Base-by-base conservation (phyloP, 176 grass and related monocot species). In the Ampelocalamus luodianensis region DNA sequence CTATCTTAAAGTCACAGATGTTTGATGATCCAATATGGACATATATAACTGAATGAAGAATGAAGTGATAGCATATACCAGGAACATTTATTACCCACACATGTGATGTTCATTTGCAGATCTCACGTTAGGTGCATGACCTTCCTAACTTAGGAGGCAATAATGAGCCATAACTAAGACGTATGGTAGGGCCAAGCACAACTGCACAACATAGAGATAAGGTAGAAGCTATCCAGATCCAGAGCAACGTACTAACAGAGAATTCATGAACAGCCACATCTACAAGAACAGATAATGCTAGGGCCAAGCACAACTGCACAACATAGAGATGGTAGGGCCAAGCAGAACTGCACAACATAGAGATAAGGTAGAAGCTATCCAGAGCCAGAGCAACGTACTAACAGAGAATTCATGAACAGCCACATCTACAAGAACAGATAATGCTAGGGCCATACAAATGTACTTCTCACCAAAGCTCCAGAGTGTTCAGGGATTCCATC, bases 41-140 rank as follows among this genome's bases (percentile, higher is more conserved):
- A 68, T 23, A 10, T 23, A 42, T 81, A 71, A 59, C 36, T 71
- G 38, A 82, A 71, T 37, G n/a, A 43, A 70, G 65, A 71, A 71
- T 70, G 50, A 71, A 40, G 14, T 39, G 54, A 74, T 11, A 72
- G 12, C 38, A 83, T 50, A 62, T 62, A 46, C 8, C 17, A 83
- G 37, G 44, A 82, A 45, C 53, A 63, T 73, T 83, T 73, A 83
- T 73, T 61, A 62, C 54, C 39, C 16, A 49, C 48, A 32, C 6
- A 68, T 81, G 64, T 27, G 18, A 74, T 63, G 81, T 83, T 74
- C 56, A 74, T 73, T 22, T 62, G 43, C 58, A 62, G 68, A 27
- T 74, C 51, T 36, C 81, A 83, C 7, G 39, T 63, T 49, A 73
- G 55, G 42, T 62, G 26, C 55, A 36, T 50, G 68, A 36, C 68